These are phyloP conservation scores for Nigrospora oryzae DNA, from an alignment of 2,329 filamentous ascomycete genomes.

Conservation along the genomic window DNA sequence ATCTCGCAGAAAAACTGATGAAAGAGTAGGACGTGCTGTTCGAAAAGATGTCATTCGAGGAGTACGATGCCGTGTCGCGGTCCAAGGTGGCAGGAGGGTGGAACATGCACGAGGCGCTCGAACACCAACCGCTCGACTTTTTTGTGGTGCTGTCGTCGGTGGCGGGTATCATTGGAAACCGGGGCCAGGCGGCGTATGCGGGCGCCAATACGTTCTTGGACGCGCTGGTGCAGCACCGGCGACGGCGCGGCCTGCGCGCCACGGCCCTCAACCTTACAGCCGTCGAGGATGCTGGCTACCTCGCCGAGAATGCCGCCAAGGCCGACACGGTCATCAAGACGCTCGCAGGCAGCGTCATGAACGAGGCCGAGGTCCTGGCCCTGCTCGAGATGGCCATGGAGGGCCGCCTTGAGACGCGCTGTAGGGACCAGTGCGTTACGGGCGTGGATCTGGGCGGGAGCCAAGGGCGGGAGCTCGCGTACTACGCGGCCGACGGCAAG, in stretches of 20 bases:
- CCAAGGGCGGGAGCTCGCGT: slow-evolving; percentile 30
- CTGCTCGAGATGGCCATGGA: slow-evolving; percentile 41
- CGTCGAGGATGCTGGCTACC: slow-evolving; percentile 39
- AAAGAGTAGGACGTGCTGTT: slow-evolving; percentile 32
- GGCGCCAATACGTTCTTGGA: slow-evolving; percentile 39
- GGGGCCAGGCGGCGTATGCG: slow-evolving; percentile 42
- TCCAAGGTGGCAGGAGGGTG: slow-evolving; percentile 44
- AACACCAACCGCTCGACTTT: slow-evolving; percentile 29
- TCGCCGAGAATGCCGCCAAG: slow-evolving; percentile 35
- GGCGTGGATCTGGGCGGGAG: slow-evolving; percentile 36
- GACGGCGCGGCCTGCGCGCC: slow-evolving; percentile 28
- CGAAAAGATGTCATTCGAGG: slow-evolving; percentile 41
- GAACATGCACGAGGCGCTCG: slow-evolving; percentile 41
- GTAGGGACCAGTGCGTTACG: slow-evolving; percentile 42
- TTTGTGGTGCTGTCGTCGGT: slow-evolving; percentile 45
- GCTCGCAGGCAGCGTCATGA: slow-evolving; percentile 37
- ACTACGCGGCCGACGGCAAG: slow-evolving; percentile 46
- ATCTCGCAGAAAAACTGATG: too few species aligned
- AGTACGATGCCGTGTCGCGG: slow-evolving; percentile 37
- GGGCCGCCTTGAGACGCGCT: slow-evolving; percentile 25
- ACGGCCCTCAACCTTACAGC: slow-evolving; percentile 43
- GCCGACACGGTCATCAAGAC: slow-evolving; percentile 38
- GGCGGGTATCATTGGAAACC: slow-evolving; percentile 39
- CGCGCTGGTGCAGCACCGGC: slow-evolving; percentile 29
- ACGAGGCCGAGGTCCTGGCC: slow-evolving; percentile 43